Base-by-base conservation (phyloP, 1,284 basidiomycete genomes). In the Pseudozyma sp. region DNA sequence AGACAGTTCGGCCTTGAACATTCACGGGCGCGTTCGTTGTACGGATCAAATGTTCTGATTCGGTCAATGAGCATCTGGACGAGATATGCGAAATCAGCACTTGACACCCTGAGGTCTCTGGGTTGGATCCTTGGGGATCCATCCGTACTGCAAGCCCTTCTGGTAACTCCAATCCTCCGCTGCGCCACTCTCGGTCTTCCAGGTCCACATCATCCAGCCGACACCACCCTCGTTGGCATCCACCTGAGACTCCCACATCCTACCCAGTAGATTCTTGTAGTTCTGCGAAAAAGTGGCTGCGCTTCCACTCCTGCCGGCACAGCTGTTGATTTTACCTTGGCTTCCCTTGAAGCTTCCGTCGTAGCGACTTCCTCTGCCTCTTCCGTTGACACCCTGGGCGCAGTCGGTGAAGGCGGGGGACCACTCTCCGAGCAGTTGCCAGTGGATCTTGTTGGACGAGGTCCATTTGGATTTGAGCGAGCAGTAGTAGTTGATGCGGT, bases 201-300 rank as follows among this genome's bases (percentile, higher is more conserved):
- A 92, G 13, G 91, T 89, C 92, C 92, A 92, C 81, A 88, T 91
- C n/a, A 91, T 86, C 91, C 91, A 93, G n/a, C 92, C 92, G 54
- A 89, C 88, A 7, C 81, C 75, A 10, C 55, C 63, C 63, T 85
- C 84, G 54, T 84, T 84, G n/a, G 79, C 79, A 50, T 76, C 72
- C 17, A 74, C 77, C 72, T 97, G 94, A 0, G 92, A 92, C 83
- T 95, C 93, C 89, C 90, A 97, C 85, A 89, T 90, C 82, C 92
- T 88, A 52, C 92, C 86, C 58, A 97, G 86, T 87, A 92, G 93
- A 1, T 87, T 88, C 88, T 94, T 96, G 88, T 93, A 97, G 66
- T 87, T 87, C 24, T 88, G 85, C 78, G 89, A 92, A 85, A 95
- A 97, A 16, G 87, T 86, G 7, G 88, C 88, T 4, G 89, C 90